A percentile compares a stretch with the other conserved stretches of the same genome.
These are phyloP conservation scores for Psidium guajava DNA, from an alignment of 345 rosid species.

Conservation along the genomic window DNA sequence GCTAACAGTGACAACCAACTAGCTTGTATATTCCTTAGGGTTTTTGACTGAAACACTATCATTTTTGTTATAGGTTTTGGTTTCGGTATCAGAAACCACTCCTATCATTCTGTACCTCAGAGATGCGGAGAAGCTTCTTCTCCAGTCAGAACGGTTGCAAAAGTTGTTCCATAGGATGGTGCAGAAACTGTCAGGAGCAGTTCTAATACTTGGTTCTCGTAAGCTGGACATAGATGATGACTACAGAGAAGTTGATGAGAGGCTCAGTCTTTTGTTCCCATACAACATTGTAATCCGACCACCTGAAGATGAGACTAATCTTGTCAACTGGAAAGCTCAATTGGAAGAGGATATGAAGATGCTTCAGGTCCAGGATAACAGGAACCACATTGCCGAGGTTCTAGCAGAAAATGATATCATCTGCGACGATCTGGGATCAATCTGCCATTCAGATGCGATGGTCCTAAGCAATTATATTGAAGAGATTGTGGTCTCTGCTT, in stretches of 20 bases:
- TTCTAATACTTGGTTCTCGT: constrained; percentile 75
- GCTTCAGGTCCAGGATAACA: constrained; percentile 79
- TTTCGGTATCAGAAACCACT: constrained; percentile 45
- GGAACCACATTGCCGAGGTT: constrained; percentile 83
- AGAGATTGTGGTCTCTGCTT: constrained; percentile 79
- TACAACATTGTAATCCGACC: constrained; percentile 67
- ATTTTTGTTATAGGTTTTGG: constrained; percentile 47
- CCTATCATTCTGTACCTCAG: constrained; percentile 68
- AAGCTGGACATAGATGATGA: constrained; percentile 57
- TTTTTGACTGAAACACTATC: background rate
- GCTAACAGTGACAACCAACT: background rate
- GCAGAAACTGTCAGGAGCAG: constrained; percentile 65
- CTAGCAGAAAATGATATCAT: constrained; percentile 88
- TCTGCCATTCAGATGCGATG: constrained; percentile 72
- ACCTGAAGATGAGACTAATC: constrained; percentile 73
- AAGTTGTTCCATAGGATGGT: constrained; percentile 51
- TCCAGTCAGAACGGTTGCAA: constrained; percentile 63
- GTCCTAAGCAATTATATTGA: constrained; percentile 64
- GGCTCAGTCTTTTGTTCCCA: constrained; percentile 48
- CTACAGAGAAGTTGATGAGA: constrained; percentile 40
- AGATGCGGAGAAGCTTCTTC: constrained; percentile 70
- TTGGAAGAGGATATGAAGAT: constrained; percentile 83
- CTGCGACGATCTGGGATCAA: constrained; percentile 75
- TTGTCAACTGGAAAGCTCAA: constrained; percentile 61
- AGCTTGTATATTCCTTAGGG: background rate